These are phyloP conservation scores for Kwoniella europaea DNA, from an alignment of 768 basidiomycete species.

Conservation along the genomic window DNA sequence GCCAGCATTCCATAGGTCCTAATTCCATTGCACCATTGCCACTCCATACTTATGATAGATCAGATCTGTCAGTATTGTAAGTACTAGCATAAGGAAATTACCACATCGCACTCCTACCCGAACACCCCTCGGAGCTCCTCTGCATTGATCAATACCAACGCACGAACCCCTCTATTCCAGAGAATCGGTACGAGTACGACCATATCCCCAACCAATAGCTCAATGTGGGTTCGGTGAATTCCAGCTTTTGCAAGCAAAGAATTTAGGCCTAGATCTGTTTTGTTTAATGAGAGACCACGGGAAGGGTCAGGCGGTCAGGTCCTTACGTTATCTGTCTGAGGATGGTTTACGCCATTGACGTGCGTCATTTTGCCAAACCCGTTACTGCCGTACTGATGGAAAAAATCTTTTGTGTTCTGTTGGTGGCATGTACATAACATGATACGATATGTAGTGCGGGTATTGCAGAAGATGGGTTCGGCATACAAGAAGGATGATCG, in stretches of 20 bases:
- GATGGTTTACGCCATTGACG: neutral
- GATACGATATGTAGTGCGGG: too few species aligned
- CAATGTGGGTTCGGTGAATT: neutral
- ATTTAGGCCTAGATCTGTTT: neutral
- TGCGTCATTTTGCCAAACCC: neutral
- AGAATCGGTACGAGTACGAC: neutral
- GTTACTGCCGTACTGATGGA: neutral
- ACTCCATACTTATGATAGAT: too few species aligned
- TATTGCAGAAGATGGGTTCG: too few species aligned
- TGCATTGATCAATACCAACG: neutral
- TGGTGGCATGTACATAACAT: too few species aligned
- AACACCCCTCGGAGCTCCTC: neutral
- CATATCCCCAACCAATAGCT: too few species aligned
- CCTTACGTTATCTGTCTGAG: neutral
- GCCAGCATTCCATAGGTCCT: too few species aligned
- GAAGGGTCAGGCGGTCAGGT: neutral
- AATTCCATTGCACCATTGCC: too few species aligned
- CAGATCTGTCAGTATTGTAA: too few species aligned
- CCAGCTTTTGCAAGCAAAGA: neutral
- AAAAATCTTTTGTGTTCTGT: too few species aligned
- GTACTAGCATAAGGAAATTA: too few species aligned
- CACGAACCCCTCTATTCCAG: neutral
- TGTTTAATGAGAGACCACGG: neutral
- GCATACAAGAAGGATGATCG: too few species aligned
- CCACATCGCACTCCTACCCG: too few species aligned